Evolutionary conservation across 192 early-diverging fungal genomes (phyloP).

Genomic region (Phycomyces blakesleeanus): DNA sequence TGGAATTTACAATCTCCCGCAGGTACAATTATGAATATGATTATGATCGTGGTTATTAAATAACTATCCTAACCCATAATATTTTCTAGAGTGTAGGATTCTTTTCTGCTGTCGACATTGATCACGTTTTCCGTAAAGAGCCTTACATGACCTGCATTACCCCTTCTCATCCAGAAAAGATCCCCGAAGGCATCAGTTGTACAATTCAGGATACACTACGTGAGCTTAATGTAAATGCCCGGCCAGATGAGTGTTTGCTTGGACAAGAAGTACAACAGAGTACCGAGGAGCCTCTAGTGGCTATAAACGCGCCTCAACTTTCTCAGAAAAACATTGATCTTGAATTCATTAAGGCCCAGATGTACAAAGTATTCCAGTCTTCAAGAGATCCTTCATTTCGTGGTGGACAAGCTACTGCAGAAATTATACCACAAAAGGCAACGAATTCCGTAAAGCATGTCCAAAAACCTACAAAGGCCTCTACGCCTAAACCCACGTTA

Average conservation of each 20-base stretch:
- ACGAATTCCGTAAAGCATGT: too few species aligned
- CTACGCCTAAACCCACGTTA: too few species aligned
- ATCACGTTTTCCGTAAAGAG: slow-evolving; percentile 89
- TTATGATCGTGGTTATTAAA: too few species aligned
- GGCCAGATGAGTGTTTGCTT: not conserved
- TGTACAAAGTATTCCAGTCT: slow-evolving; percentile 1
- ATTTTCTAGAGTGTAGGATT: slow-evolving; percentile 63
- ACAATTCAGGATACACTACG: slow-evolving; percentile 43
- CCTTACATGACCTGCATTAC: slow-evolving; percentile 83
- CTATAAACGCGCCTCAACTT: not conserved
- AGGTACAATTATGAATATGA: slow-evolving; percentile 43
- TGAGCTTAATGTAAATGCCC: not conserved
- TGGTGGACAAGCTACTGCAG: not conserved
- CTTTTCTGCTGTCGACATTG: slow-evolving; percentile 93
- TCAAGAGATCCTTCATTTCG: not conserved
- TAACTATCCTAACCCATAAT: not conserved
- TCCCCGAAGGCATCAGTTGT: slow-evolving; percentile 51
- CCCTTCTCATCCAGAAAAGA: slow-evolving; percentile 63
- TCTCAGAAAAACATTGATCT: not conserved
- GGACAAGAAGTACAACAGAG: not conserved
- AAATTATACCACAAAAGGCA: not conserved
- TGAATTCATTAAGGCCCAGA: not conserved
- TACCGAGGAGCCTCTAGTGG: not conserved
- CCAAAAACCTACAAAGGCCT: too few species aligned
- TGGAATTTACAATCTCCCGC: slow-evolving; percentile 84